A percentile compares a stretch with the other conserved stretches of the same genome.
phyloP scores from a whole-genome alignment of 2,329 filamentous ascomycete genomes.

The Didymella sp. region DNA sequence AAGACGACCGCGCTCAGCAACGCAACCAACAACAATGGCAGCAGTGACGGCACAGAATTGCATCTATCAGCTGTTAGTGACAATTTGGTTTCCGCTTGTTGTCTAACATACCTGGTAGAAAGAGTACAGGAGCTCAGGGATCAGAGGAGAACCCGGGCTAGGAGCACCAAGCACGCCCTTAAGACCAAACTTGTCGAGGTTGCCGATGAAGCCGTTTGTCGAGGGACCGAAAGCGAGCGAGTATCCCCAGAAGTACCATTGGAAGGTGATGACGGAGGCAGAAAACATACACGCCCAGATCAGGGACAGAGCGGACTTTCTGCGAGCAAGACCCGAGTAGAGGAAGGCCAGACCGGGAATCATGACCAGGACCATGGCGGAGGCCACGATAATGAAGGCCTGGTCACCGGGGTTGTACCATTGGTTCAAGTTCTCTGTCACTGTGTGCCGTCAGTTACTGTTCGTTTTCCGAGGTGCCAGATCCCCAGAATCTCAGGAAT shows the following conservation, averaged over 20 bases:
- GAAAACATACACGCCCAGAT: constrained; percentile 98
- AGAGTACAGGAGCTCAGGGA: constrained; percentile 88
- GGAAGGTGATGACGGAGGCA: constrained; percentile 88
- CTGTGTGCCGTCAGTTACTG: constrained; percentile 56
- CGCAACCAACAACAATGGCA: constrained; percentile 88
- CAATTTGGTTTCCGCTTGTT: background rate
- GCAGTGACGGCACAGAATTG: constrained; percentile 96
- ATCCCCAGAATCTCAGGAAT: constrained; percentile 3
- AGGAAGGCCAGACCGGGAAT: constrained; percentile 95
- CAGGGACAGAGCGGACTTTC: constrained; percentile 96
- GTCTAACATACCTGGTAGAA: constrained; percentile 80
- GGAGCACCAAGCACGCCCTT: constrained; percentile 81
- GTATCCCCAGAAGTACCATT: constrained; percentile 99
- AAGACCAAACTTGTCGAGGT: constrained; percentile 87
- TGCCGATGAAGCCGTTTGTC: constrained; percentile 89
- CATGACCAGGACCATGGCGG: constrained; percentile 96
- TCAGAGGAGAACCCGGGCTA: constrained; percentile 85
- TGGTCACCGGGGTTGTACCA: constrained; percentile 93
- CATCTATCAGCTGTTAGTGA: constrained; percentile 65
- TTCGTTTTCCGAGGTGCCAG: background rate
- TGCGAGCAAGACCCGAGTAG: constrained; percentile 94
- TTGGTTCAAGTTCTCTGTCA: constrained; percentile 88
- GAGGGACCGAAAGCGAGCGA: constrained; percentile 88
- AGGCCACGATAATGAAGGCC: constrained; percentile 87
- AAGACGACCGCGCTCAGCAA: constrained; percentile 91